Evolutionary conservation across 1,284 basidiomycete species (phyloP).

Genomic region (Apiotrichum gamsii): DNA sequence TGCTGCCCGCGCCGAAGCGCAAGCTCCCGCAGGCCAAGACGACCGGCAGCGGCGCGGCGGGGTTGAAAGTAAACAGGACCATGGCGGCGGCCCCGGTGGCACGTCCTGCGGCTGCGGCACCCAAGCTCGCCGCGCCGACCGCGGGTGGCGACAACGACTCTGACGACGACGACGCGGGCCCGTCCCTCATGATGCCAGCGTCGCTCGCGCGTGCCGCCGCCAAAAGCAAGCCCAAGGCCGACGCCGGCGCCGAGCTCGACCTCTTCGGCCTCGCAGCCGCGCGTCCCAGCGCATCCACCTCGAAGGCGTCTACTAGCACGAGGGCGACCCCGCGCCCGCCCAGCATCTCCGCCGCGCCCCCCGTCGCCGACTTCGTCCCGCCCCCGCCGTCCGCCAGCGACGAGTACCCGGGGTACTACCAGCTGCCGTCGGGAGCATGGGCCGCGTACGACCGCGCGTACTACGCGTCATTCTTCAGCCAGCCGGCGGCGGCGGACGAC

Average conservation of each 20-base stretch:
- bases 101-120: neutral
- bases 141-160: conserved; percentile 10
- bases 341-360: conserved; percentile 38
- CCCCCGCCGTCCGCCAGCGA: conserved; percentile 69
- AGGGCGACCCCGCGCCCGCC: conserved; percentile 22
- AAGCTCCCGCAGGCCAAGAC: conserved; percentile 31
- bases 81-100: conserved; percentile 21
- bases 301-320: neutral
- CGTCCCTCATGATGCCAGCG: conserved; percentile 7
- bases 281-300: neutral
- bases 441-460: conserved; percentile 69
- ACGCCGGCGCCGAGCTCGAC: conserved; percentile 27
- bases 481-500: neutral
- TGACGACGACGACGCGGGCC: conserved; percentile 25
- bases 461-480: conserved; percentile 58
- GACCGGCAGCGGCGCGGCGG: conserved; percentile 2
- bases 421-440: conserved; percentile 71
- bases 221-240: conserved; percentile 3
- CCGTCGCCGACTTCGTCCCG: conserved; percentile 57
- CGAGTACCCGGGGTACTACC: conserved; percentile 82
- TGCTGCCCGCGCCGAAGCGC: conserved; percentile 46
- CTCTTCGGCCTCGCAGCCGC: conserved; percentile 42
- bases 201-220: conserved; percentile 21
- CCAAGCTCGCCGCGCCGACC: neutral
- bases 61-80: conserved; percentile 29